A percentile compares a stretch with the other conserved stretches of the same genome.
These are phyloP conservation scores for Metarhizium anisopliae DNA, from an alignment of 2,329 filamentous ascomycete species.

Conservation along the genomic window DNA sequence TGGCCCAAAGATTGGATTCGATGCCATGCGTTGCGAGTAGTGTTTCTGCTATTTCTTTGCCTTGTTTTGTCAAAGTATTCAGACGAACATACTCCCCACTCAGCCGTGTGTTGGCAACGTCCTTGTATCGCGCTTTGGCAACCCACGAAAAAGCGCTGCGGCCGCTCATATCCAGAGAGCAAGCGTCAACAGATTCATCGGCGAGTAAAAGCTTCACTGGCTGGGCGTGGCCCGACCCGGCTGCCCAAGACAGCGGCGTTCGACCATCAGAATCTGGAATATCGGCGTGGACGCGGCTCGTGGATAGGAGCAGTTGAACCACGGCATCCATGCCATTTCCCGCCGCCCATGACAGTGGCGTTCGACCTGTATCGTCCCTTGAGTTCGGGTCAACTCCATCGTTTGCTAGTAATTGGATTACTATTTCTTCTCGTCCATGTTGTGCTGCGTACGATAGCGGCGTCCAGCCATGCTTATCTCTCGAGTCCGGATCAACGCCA, in stretches of 20 bases:
- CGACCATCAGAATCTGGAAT: background rate
- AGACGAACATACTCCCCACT: no score
- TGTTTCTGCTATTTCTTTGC: background rate
- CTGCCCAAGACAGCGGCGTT: background rate
- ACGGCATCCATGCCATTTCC: background rate
- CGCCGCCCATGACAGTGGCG: background rate
- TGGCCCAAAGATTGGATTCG: background rate
- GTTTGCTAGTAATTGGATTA: background rate
- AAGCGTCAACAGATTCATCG: background rate
- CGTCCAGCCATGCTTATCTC: background rate
- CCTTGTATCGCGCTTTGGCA: background rate
- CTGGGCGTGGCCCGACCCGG: background rate
- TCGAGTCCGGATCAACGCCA: background rate
- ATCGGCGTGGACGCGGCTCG: background rate
- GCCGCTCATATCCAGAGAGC: background rate
- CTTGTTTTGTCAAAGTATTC: no score
- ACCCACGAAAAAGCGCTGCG: background rate
- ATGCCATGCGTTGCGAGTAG: background rate
- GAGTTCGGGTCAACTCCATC: background rate
- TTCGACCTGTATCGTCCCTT: background rate
- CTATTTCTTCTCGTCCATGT: background rate
- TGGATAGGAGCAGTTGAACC: background rate
- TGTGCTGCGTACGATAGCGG: background rate
- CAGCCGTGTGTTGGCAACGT: background rate
- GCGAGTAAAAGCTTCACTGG: background rate